These are phyloP conservation scores for Buddleja alternifolia DNA, from an alignment of 257 asterid species.

Conservation along the genomic window DNA sequence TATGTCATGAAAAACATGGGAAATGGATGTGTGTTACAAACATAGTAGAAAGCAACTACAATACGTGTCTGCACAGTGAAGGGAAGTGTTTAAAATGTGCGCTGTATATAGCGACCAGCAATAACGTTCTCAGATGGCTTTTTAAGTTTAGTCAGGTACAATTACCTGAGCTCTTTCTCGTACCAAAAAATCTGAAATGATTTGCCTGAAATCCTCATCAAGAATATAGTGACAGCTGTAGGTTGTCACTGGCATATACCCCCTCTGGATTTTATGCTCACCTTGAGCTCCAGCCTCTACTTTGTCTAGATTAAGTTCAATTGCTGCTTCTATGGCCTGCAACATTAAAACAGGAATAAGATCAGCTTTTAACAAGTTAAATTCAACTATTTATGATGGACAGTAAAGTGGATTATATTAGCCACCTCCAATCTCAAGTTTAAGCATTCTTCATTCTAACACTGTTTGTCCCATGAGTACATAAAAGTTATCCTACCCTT, in stretches of 20 bases:
- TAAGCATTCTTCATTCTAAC: background rate
- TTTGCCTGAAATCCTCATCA: constrained; percentile 73
- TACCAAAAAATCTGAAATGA: constrained; percentile 71
- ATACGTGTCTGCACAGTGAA: no score
- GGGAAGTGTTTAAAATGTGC: no score
- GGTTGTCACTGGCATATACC: constrained; percentile 84
- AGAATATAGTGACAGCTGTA: constrained; percentile 85
- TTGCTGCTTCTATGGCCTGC: constrained; percentile 98
- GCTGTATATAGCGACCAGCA: background rate
- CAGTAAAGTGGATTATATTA: background rate
- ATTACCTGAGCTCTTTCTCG: constrained; percentile 87
- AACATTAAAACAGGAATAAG: constrained; percentile 13
- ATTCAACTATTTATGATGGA: background rate
- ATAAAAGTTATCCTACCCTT: no score
- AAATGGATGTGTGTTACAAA: no score
- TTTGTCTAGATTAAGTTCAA: constrained; percentile 74
- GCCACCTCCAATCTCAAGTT: constrained; percentile 1
- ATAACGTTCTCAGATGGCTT: background rate
- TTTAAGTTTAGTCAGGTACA: background rate
- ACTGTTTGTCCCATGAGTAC: background rate
- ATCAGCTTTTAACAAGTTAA: constrained; percentile 20
- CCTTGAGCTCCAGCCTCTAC: constrained; percentile 99
- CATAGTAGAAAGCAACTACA: no score
- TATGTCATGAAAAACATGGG: no score
- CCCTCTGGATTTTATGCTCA: constrained; percentile 96